phyloP scores from a whole-genome alignment of 371 early-diverging fungal genomes.

The Circinella minor region DNA sequence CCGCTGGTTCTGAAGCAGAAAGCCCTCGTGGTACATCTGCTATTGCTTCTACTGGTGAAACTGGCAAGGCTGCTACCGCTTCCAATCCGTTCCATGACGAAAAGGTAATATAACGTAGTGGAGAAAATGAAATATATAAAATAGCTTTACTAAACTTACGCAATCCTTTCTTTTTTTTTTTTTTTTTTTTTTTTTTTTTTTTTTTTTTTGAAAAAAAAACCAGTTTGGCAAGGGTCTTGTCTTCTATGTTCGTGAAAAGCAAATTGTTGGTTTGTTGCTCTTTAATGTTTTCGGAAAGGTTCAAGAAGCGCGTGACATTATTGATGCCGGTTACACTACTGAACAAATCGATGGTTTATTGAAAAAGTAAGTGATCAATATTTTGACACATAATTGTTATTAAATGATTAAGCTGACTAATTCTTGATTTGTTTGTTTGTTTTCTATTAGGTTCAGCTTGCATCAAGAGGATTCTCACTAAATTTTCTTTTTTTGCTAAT shows the following conservation, averaged over 20 bases:
- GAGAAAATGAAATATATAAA: background rate
- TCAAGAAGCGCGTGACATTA: slow-evolving; percentile 72
- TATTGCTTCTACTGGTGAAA: slow-evolving; percentile 33
- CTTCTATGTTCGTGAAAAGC: slow-evolving; percentile 68
- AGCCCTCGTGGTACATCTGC: slow-evolving; percentile 37
- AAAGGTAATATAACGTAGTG: slow-evolving; percentile 22
- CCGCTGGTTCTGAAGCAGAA: slow-evolving; percentile 41
- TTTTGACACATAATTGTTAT: no score
- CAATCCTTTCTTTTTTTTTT: slow-evolving; percentile 9
- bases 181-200: slow-evolving; percentile 11
- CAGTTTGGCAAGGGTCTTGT: slow-evolving; percentile 76
- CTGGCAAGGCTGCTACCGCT: slow-evolving; percentile 40
- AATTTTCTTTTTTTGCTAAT: background rate
- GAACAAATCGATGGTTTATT: slow-evolving; percentile 51
- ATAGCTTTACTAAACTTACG: background rate
- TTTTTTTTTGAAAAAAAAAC: slow-evolving; percentile 14
- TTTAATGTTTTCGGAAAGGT: slow-evolving; percentile 78
- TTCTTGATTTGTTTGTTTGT: background rate
- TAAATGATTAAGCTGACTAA: background rate
- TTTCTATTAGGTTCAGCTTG: slow-evolving; percentile 12
- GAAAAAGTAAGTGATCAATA: slow-evolving; percentile 37
- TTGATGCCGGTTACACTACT: slow-evolving; percentile 50
- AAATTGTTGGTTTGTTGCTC: slow-evolving; percentile 69
- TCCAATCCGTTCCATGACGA: slow-evolving; percentile 33
- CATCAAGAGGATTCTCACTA: slow-evolving; percentile 18